Base-by-base conservation (phyloP, 2,329 filamentous ascomycete genomes). In the Whalleya microplaca region DNA sequence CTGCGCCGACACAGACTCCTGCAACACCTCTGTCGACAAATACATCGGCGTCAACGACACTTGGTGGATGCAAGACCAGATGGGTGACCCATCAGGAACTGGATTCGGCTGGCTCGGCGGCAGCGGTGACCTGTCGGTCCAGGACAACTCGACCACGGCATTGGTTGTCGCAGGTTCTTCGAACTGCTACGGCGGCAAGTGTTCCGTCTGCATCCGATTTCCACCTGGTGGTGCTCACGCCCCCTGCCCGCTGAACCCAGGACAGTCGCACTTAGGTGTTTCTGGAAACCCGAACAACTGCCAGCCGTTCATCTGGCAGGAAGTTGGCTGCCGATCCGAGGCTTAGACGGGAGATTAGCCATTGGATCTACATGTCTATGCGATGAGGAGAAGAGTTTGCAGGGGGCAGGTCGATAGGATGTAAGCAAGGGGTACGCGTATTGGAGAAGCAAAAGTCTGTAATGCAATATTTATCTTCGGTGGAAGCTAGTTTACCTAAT, bases 41-140 rank as follows among this genome's bases (percentile, higher is more conserved):
- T 10, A 44, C 3, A 51, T 58, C 47, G 47, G 47, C 12, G 47
- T 41, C 9, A 55, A 51, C 47, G 51, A 55, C 20, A 55, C 47
- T 18, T 54, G 51, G 51, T 58, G 51, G 51, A 43, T 58, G 47
- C 55, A 58, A 47, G 55, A 58, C 32, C 55, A 58, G 51, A 54
- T 58, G 51, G 55, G 55, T 9, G 32, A 51, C 18, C 51, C 55
- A n/a, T n/a, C 51, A 10, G 37, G 37, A 4, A 54, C 55, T 7
- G 55, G 55, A 18, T 58, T 58, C 18, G 55, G 55, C 21, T 58
- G 55, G 55, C 55, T 58, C n/a, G 55, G 55, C 41, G 55, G 55
- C 29, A 14, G 40, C 10, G 56, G 56, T 14, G 56, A 55, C 29
- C 32, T 58, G 19, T 48, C 56, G 2, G 56, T 52, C 29, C 56